Base-by-base conservation (phyloP, 1,284 basidiomycete genomes). In the Sporisorium scitamineum region DNA sequence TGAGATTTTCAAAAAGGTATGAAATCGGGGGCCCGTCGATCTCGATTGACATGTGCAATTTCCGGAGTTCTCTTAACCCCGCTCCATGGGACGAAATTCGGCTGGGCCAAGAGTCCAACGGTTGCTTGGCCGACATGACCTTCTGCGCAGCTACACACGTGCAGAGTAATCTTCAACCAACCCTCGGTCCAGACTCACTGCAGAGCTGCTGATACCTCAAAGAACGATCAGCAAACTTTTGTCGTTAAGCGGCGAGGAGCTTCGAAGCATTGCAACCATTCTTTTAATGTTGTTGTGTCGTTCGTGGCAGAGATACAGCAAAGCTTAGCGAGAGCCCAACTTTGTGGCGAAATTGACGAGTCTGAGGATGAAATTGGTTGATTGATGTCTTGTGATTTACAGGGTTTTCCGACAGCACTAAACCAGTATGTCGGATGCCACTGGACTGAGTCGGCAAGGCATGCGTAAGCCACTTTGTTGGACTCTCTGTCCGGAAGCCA, bases 61-160 rank as follows among this genome's bases (percentile, higher is more conserved):
- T 69, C 66, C 60, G 66, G 37, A 5, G 10, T 2, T 31, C n/a
- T 31, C 66, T 69, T 69, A 69, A 41, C 66, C 44, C 66, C 66
- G 48, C 13, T 47, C 44, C 44, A 45, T 9, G 22, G 42, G 42
- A n/a, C n/a, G n/a, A n/a, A n/a, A n/a, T n/a, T n/a, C n/a, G n/a
- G n/a, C n/a, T n/a, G n/a, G n/a, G n/a, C n/a, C n/a, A n/a, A n/a
- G n/a, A n/a, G n/a, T n/a, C n/a, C n/a, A n/a, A n/a, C n/a, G n/a
- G n/a, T n/a, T n/a, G n/a, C n/a, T n/a, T 47, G 26, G 24, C 44
- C 44, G 24, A 47, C 44, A 16, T n/a, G 45, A 9, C 47, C 27
- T 42, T 3, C n/a, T n/a, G n/a, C n/a, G n/a, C n/a, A n/a, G n/a
- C n/a, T n/a, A n/a, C n/a, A n/a, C n/a, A n/a, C n/a, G n/a, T n/a